Conservation (phyloP, 192 early-diverging fungal species). For the Thamnidium elegans region DNA sequence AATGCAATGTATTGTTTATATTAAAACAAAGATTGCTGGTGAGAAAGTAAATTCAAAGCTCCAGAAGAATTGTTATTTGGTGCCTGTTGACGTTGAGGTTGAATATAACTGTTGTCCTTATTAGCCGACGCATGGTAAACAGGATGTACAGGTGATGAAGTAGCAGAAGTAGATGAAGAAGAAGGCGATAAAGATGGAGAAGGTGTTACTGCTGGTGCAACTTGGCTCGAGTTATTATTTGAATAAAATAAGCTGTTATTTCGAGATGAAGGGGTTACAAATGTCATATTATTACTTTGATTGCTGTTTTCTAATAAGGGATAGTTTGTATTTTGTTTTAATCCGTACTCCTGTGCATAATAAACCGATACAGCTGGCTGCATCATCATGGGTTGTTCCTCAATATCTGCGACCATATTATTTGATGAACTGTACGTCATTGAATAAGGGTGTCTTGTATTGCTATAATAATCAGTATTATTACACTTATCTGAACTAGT, state of each 20-base stretch:
- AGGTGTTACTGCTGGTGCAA: not conserved
- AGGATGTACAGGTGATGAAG: conserved; percentile 17
- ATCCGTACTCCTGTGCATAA: conserved; percentile 13
- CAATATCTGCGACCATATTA: too few relatives aligned
- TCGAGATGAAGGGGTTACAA: not conserved
- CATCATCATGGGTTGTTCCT: conserved; percentile 14
- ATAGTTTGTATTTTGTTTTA: conserved; percentile 15
- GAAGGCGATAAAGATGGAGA: conserved; percentile 18
- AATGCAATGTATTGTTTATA: not conserved
- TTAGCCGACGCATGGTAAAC: conserved; percentile 10
- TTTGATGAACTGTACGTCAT: too few relatives aligned
- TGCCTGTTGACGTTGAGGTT: conserved; percentile 4
- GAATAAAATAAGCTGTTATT: conserved; percentile 1
- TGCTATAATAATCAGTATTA: too few relatives aligned
- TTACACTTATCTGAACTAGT: not conserved
- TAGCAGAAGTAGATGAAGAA: conserved; percentile 12
- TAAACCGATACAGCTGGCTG: conserved; percentile 15
- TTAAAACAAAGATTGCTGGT: conserved; percentile 16
- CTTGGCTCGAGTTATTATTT: not conserved
- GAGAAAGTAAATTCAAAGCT: conserved; percentile 17
- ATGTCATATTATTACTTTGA: conserved; percentile 3
- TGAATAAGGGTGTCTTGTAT: too few relatives aligned
- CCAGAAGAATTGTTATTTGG: not conserved
- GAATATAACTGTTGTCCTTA: conserved; percentile 11
- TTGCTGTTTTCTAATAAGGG: not conserved